These are phyloP conservation scores for Fusarium napiforme DNA, from an alignment of 2,329 filamentous ascomycete genomes.

Conservation along the genomic window DNA sequence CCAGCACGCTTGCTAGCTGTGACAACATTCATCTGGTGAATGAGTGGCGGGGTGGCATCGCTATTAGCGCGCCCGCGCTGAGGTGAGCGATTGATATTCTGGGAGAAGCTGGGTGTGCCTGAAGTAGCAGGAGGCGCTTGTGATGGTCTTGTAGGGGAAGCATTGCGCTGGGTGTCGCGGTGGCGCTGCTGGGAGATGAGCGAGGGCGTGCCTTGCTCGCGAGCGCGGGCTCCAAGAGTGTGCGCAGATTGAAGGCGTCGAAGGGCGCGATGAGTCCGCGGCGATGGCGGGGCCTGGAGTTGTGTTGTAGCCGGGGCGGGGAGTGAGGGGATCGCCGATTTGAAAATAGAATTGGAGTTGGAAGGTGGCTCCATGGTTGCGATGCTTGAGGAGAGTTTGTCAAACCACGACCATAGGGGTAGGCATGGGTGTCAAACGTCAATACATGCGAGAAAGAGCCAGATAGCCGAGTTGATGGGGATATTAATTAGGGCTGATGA, in stretches of 20 bases:
- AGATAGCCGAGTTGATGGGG: neutral
- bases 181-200: constrained; percentile 73
- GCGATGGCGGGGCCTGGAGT: constrained; percentile 67
- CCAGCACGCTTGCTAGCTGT: constrained; percentile 52
- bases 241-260: constrained; percentile 82
- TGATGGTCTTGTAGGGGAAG: constrained; percentile 47
- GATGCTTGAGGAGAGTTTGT: constrained; percentile 5
- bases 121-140: constrained; percentile 12
- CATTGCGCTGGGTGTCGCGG: constrained; percentile 55
- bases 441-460: constrained; percentile 2
- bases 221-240: constrained; percentile 68
- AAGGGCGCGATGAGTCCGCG: constrained; percentile 73
- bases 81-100: constrained; percentile 53
- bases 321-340: constrained; percentile 38
- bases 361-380: constrained; percentile 36
- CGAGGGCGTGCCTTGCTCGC: constrained; percentile 61
- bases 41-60: constrained; percentile 65
- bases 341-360: constrained; percentile 25
- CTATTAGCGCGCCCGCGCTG: constrained; percentile 77
- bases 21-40: constrained; percentile 52
- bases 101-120: constrained; percentile 18
- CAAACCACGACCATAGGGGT: neutral
- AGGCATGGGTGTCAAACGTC: constrained; percentile 6
- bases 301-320: constrained; percentile 52
- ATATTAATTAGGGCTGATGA: constrained; percentile 18